A percentile compares a stretch with the other conserved stretches of the same genome.
phyloP scores from a whole-genome alignment of 176 grass and related monocot species.

The Rhynchospora pubera region DNA sequence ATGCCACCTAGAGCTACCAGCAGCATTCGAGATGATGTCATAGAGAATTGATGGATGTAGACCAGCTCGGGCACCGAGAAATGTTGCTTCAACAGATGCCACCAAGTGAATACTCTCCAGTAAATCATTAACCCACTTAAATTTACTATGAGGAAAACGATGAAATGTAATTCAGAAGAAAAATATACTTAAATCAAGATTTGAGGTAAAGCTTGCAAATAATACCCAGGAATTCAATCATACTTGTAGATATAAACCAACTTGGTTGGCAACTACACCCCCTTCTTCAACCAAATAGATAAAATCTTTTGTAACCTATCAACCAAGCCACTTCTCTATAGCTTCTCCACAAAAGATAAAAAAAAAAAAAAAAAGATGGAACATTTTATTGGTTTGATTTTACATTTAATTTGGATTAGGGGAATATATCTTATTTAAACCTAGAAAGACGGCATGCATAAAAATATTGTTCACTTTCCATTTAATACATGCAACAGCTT shows the following conservation, averaged over 20 bases:
- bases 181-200: not conserved
- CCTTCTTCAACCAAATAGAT: not conserved
- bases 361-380: not conserved
- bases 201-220: not conserved
- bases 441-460: not conserved
- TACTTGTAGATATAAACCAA: slow-evolving; percentile 2
- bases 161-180: not conserved
- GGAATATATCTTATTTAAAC: not conserved
- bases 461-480: not conserved
- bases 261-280: not conserved
- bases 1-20: slow-evolving; percentile 81
- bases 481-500: not conserved
- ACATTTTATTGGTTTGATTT: not conserved
- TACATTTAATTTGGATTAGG: not conserved
- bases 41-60: slow-evolving; percentile 94
- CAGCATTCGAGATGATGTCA: slow-evolving; percentile 96
- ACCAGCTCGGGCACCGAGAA: slow-evolving; percentile 87
- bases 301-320: not conserved
- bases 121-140: slow-evolving; percentile 77
- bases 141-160: slow-evolving; percentile 40
- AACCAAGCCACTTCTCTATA: not conserved
- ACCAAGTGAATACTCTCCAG: slow-evolving; percentile 86
- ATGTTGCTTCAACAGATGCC: slow-evolving; percentile 87
- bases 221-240: slow-evolving; percentile 1
- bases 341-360: slow-evolving; percentile 14